Percentiles rank a stretch among this genome's conserved stretches.
phyloP scores from a whole-genome alignment of 192 early-diverging fungal species.

The Backusella liffmaniae region DNA sequence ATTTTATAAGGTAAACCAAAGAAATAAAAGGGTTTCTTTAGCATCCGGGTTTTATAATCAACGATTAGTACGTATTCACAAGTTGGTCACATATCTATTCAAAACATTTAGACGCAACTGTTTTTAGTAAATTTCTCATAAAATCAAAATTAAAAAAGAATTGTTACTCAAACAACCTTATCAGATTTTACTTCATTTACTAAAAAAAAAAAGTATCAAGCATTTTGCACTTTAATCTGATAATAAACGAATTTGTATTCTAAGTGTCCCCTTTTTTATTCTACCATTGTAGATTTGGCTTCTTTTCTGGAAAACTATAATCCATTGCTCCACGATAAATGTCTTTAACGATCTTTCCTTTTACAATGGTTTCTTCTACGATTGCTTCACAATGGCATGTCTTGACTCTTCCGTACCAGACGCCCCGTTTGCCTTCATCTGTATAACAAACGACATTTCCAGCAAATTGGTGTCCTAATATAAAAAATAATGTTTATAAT shows the following conservation, averaged over 20 bases:
- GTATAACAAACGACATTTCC: conserved; percentile 50
- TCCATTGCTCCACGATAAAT: conserved; percentile 47
- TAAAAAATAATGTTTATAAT: background rate
- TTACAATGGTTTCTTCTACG: conserved; percentile 41
- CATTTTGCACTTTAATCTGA: background rate
- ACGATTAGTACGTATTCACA: background rate
- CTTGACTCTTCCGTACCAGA: conserved; percentile 53
- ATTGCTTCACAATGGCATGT: conserved; percentile 45
- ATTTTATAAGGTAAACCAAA: background rate
- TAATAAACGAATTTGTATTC: background rate
- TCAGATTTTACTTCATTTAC: conserved; percentile 1
- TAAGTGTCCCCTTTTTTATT: background rate
- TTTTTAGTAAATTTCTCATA: no score
- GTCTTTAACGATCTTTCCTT: conserved; percentile 42
- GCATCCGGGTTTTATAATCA: background rate
- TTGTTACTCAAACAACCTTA: background rate
- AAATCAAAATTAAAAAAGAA: no score
- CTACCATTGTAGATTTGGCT: conserved; percentile 18
- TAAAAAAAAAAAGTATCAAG: background rate
- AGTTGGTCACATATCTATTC: background rate
- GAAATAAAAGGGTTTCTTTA: background rate
- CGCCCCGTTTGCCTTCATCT: conserved; percentile 34
- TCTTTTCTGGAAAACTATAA: conserved; percentile 35
- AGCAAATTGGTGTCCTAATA: conserved; percentile 47
- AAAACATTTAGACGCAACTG: background rate